Evolutionary conservation across 768 basidiomycete species (phyloP), one percentile per base, ranked within the genome.

Genomic region (Hygrophorus pudorinus): DNA sequence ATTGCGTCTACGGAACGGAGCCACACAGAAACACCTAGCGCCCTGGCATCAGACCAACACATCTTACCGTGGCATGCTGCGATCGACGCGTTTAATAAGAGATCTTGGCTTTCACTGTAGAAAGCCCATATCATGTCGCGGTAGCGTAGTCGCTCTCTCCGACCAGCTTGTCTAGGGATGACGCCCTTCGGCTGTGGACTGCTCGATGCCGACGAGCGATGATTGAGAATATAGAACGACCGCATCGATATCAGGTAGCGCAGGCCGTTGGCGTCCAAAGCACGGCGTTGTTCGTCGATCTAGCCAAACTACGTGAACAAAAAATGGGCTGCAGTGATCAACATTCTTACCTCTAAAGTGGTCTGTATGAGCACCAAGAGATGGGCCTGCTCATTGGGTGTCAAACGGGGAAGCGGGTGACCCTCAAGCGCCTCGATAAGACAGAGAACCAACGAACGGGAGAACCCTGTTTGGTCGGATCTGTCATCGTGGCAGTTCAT

Each of bases 111-210:
- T 61, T 96, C 91, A 56, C 92, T 96, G 53, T 96, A 86, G 58
- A 85, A 93, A 0, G 93, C 94, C 93, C 94, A 99, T 20, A 97
- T 72, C 67, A 97, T 89, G 60, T 99, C 94, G 28, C 96, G 79
- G 61, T 85, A 92, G 16, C 88, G 78, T 38, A 94, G 70, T n/a
- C 89, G 75, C 55, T 83, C 79, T 53, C 88, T 67, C 53, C 76
- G 71, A 21, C 73, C 78, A 32, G 75, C 72, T 49, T 64, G 65
- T 29, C 65, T 64, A n/a, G 67, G 66, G 11, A 67, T 57, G 1
- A 59, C 51, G 28, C 60, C 67, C 2, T 60, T 66, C 6, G 73
- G 72, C 17, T 60, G 57, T 29, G 75, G 73, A 36, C 72, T 71
- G 38, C 64, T 69, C 1, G 70, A 66, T 2, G 55, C 62, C 9